Evolutionary conservation across 2,329 filamentous ascomycete species (phyloP).

Genomic region (Exophiala spinifera): DNA sequence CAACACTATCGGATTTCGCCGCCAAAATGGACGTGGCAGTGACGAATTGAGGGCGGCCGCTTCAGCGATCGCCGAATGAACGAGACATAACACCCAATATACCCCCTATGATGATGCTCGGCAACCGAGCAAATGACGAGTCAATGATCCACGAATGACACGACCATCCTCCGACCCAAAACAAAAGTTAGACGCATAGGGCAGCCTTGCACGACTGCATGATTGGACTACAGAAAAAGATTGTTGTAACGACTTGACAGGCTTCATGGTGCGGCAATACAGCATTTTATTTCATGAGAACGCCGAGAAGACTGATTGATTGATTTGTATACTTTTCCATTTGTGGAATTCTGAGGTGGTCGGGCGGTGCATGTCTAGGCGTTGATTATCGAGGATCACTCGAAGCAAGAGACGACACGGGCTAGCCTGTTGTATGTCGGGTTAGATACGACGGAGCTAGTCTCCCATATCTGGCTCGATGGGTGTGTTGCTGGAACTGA

Average conservation of each 20-base stretch:
- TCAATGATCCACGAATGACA: conserved; percentile 31
- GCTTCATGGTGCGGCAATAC: conserved; percentile 22
- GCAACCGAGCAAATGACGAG: conserved; percentile 28
- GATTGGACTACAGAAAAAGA: conserved; percentile 29
- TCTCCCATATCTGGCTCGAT: conserved; percentile 9
- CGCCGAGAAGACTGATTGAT: conserved; percentile 23
- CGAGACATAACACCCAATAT: conserved; percentile 24
- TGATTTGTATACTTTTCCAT: conserved; percentile 24
- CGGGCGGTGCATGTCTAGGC: conserved; percentile 13
- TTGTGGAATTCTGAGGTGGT: conserved; percentile 6
- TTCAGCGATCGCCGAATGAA: conserved; percentile 60
- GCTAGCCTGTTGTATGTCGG: conserved; percentile 10
- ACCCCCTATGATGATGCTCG: conserved; percentile 29
- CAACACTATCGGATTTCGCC: conserved; percentile 56
- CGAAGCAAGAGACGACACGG: conserved; percentile 6
- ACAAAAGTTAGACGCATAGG: conserved; percentile 31
- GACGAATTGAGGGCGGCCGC: conserved; percentile 63
- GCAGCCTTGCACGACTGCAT: conserved; percentile 30
- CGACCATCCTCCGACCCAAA: conserved; percentile 24
- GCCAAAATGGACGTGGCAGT: conserved; percentile 63
- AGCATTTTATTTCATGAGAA: conserved; percentile 23
- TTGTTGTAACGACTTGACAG: conserved; percentile 28
- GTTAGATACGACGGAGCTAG: conserved; percentile 16
- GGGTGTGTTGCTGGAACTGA: conserved; percentile 6
- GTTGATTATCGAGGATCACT: conserved; percentile 7